A percentile compares a stretch with the other conserved stretches of the same genome.
Conservation (phyloP, 306 rosid species). For the Gillenia trifoliata region DNA sequence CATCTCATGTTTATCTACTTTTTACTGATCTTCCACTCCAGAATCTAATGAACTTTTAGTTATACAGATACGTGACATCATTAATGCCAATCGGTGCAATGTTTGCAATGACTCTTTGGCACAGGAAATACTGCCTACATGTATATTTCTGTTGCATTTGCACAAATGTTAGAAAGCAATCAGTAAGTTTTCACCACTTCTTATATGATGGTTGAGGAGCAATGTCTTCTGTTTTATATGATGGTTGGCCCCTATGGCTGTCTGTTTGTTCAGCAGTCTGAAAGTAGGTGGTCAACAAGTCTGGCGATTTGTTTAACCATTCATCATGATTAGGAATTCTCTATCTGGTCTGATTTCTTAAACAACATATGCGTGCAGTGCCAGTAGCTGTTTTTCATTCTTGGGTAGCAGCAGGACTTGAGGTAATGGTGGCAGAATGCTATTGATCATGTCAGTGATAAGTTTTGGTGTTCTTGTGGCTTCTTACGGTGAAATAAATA, state of each 20-base stretch:
- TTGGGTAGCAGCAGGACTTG: slow-evolving; percentile 97
- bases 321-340: too few species aligned
- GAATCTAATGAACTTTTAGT: slow-evolving; percentile 28
- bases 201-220: too few species aligned
- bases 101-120: slow-evolving; percentile 99
- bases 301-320: not conserved
- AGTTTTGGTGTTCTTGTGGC: slow-evolving; percentile 96
- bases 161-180: slow-evolving; percentile 99
- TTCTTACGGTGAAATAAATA: slow-evolving; percentile 89
- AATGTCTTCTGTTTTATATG: not conserved
- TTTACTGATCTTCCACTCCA: slow-evolving; percentile 6
- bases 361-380: slow-evolving; percentile 55
- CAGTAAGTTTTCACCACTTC: slow-evolving; percentile 57
- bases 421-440: slow-evolving; percentile 90
- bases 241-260: not conserved
- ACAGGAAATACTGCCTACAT: slow-evolving; percentile 98
- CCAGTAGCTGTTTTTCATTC: slow-evolving; percentile 96
- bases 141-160: slow-evolving; percentile 94
- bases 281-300: slow-evolving; percentile 17
- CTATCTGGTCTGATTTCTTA: slow-evolving; percentile 16
- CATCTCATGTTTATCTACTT: slow-evolving; percentile 6
- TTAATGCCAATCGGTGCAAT: slow-evolving; percentile 95
- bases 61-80: slow-evolving; percentile 75
- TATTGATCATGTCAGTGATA: slow-evolving; percentile 90
- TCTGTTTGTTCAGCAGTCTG: slow-evolving; percentile 6